Evolutionary conservation across 257 asterid species (phyloP).

Genomic region (Primulina huaijiensis): DNA sequence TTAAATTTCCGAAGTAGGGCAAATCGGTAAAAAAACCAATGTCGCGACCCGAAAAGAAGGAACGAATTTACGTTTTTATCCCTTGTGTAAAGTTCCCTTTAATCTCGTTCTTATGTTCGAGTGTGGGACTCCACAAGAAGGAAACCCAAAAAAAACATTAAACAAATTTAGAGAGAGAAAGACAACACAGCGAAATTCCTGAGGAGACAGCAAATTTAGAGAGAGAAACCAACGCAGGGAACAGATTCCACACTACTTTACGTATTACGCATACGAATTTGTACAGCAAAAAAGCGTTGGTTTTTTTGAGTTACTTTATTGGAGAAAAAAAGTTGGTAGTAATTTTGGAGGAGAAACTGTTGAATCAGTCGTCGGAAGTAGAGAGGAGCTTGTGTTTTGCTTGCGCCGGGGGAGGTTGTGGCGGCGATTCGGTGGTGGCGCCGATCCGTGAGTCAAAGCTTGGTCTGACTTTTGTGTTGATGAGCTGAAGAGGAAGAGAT

Average conservation of each 20-base stretch:
- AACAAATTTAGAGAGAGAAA: background rate
- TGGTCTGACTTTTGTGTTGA: conserved; percentile 45
- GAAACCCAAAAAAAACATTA: conserved; percentile 1
- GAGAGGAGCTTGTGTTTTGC: conserved; percentile 20
- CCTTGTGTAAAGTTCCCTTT: background rate
- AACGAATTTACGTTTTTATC: background rate
- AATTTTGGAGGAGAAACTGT: conserved; percentile 20
- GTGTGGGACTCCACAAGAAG: background rate
- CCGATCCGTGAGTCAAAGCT: conserved; percentile 71
- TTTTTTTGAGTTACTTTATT: conserved; percentile 14
- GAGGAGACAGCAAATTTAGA: conserved; percentile 26
- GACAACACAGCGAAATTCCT: background rate
- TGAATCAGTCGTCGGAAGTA: conserved; percentile 31
- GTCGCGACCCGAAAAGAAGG: background rate
- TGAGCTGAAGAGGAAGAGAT: conserved; percentile 73
- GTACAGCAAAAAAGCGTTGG: background rate
- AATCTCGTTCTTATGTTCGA: background rate
- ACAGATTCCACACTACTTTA: conserved; percentile 5
- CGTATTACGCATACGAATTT: background rate
- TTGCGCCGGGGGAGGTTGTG: conserved; percentile 25
- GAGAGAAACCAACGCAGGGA: conserved; percentile 21
- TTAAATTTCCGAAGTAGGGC: too few relatives aligned
- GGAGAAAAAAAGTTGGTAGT: background rate
- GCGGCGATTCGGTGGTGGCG: conserved; percentile 29
- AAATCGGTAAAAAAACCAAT: background rate